Evolutionary conservation across 2,329 filamentous ascomycete genomes (phyloP), one percentile per base, ranked within the genome.

Genomic region (Penicillium sp.): DNA sequence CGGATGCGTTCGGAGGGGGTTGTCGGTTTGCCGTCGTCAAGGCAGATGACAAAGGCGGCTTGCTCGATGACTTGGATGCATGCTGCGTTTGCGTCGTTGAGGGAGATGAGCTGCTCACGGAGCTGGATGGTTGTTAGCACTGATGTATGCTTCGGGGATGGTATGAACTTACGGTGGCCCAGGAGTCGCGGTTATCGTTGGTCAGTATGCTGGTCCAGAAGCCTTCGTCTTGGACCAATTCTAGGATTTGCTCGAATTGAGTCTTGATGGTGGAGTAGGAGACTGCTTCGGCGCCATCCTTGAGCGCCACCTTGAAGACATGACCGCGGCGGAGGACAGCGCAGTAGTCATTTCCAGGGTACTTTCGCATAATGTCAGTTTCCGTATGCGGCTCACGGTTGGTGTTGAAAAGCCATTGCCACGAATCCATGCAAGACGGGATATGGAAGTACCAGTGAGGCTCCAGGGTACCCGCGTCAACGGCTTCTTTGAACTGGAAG

Each of bases 321-420:
- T 41, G 49, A 25, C 49, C 49, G 3, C 49, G 49, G 15, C 49
- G 49, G 34, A 52, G 49, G 8, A 52, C 49, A 7, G 39, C 35
- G 20, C 49, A 52, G 14, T 52, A 52, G 49, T 52, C 49, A 5
- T 52, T 52, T 37, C 35, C 49, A 25, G 49, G 49, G 35, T 52
- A 52, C 49, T 52, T 38, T 25, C 20, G 15, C 35, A 52, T 52
- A n/a, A 20, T 10, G 39, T 52, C 49, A 28, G 31, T 35, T n/a
- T 52, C 49, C 20, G 39, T 7, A 5, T 52, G 49, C 5, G 49
- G 49, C 49, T 52, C 49, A 28, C 49, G 49, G 28, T 35, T 52
- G 37, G 49, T 52, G 49, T 52, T 52, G 49, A 52, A 52, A 20
- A 52, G 49, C 49, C 49, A 52, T 38, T 52, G 49, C 49, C 49